Percentiles rank a stretch among this genome's conserved stretches.
phyloP scores from a whole-genome alignment of 2,329 filamentous ascomycete species.

The Lasiodiplodia sp. region DNA sequence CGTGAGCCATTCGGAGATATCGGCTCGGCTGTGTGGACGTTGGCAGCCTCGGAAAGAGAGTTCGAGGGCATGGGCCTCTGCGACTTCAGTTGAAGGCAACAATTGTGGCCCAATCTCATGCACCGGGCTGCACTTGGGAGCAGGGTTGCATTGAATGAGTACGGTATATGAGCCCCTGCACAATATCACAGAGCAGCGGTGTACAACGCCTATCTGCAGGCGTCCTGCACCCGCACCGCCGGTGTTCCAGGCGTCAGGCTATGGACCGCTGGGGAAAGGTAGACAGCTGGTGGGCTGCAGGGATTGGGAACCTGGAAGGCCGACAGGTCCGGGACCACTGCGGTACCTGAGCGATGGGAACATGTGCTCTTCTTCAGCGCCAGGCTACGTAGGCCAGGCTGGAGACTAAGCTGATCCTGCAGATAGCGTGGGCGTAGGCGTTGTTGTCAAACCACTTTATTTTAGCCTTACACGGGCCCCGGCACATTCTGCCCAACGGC shows the following conservation, averaged over 20 bases:
- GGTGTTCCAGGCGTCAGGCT: conserved; percentile 6
- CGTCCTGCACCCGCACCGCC: conserved; percentile 1
- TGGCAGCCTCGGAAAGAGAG: conserved; percentile 1
- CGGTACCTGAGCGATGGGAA: conserved; percentile 9
- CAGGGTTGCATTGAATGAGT: not conserved
- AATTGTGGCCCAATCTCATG: not conserved
- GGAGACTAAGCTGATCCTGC: conserved; percentile 4
- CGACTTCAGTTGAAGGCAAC: not conserved
- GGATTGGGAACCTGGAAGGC: not conserved
- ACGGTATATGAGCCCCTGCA: conserved; percentile 2
- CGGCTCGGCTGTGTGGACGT: not conserved
- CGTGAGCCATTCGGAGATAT: conserved; percentile 3
- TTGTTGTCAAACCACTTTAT: conserved; percentile 19
- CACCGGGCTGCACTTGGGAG: not conserved
- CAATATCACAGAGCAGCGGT: conserved; percentile 10
- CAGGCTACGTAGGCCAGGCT: not conserved
- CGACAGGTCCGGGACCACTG: not conserved
- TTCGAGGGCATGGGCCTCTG: not conserved
- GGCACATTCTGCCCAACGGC: conserved; percentile 4
- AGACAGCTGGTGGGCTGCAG: not conserved
- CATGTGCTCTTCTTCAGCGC: conserved; percentile 11
- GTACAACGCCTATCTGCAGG: conserved; percentile 8
- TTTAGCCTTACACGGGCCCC: conserved; percentile 15
- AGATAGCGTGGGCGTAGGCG: not conserved
- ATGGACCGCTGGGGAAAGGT: not conserved